Evolutionary conservation across 2,329 filamentous ascomycete species (phyloP).

Genomic region (Diaporthe sp.): DNA sequence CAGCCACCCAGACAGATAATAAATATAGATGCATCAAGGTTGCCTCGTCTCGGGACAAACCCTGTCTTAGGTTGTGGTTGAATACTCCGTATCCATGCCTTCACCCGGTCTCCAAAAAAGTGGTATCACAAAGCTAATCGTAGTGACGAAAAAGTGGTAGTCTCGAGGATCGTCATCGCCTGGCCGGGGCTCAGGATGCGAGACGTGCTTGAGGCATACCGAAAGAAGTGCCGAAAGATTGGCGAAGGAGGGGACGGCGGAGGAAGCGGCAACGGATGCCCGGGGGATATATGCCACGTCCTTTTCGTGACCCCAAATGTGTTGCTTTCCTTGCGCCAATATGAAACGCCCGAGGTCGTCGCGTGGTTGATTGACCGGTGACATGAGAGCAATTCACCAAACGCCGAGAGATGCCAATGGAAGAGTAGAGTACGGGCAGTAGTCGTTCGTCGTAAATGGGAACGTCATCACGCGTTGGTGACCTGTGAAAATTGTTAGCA

Average conservation of each 20-base stretch:
- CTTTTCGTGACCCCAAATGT: constrained; percentile 38
- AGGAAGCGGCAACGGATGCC: constrained; percentile 43
- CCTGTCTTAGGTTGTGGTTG: constrained; percentile 16
- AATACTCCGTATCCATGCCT: constrained; percentile 22
- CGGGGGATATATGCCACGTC: constrained; percentile 39
- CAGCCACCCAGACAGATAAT: constrained; percentile 27
- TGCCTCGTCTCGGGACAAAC: constrained; percentile 25
- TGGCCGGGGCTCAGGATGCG: constrained; percentile 17
- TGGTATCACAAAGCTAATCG: constrained; percentile 37
- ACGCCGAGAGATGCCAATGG: constrained; percentile 51
- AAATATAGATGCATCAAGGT: constrained; percentile 31
- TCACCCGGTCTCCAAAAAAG: constrained; percentile 27
- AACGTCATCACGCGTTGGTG: constrained; percentile 65
- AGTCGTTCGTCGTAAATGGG: constrained; percentile 48
- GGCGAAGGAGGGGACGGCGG: constrained; percentile 54
- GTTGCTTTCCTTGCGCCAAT: constrained; percentile 32
- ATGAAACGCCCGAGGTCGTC: constrained; percentile 34
- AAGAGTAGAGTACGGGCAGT: constrained; percentile 49
- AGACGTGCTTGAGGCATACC: constrained; percentile 23
- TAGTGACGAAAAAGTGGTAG: constrained; percentile 35
- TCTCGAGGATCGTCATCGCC: constrained; percentile 22
- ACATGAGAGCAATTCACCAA: constrained; percentile 44
- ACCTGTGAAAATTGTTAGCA: constrained; percentile 52
- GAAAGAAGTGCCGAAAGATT: constrained; percentile 37
- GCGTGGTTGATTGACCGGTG: constrained; percentile 38